Evolutionary conservation across 1,139 yeast species (phyloP).

Genomic region (Kurtzmaniella quercitrusa): DNA sequence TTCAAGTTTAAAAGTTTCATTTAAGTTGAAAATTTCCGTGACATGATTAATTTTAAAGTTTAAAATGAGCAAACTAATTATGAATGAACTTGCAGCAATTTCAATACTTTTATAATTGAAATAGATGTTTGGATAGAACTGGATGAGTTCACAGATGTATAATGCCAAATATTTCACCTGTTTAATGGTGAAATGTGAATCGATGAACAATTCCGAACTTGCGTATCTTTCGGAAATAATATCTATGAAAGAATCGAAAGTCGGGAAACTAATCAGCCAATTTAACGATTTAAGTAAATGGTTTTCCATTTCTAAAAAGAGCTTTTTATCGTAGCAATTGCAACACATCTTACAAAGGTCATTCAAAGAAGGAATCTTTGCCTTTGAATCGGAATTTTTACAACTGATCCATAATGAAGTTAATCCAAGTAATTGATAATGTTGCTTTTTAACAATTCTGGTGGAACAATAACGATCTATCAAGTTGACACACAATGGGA

Average conservation of each 20-base stretch:
- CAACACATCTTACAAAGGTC: constrained; percentile 61
- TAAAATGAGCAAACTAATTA: constrained; percentile 20
- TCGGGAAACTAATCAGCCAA: constrained; percentile 55
- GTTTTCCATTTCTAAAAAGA: constrained; percentile 66
- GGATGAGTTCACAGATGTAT: constrained; percentile 62
- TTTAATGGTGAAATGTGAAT: constrained; percentile 8
- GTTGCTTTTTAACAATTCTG: constrained; percentile 47
- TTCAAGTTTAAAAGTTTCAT: constrained; percentile 1
- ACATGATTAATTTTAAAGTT: constrained; percentile 4
- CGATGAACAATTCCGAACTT: constrained; percentile 12
- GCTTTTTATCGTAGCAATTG: constrained; percentile 52
- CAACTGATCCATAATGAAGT: constrained; percentile 74
- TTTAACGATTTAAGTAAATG: constrained; percentile 55
- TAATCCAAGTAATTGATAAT: constrained; percentile 65
- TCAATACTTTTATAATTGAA: constrained; percentile 53
- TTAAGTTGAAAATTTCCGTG: constrained; percentile 4
- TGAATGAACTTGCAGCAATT: constrained; percentile 52
- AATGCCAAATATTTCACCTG: constrained; percentile 51
- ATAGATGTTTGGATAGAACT: constrained; percentile 57
- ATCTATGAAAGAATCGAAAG: constrained; percentile 61
- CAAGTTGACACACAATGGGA: constrained; percentile 50
- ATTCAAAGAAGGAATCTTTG: constrained; percentile 55
- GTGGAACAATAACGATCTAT: constrained; percentile 51
- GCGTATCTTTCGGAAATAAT: constrained; percentile 32
- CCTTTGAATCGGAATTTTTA: constrained; percentile 66